Base-by-base conservation (phyloP, 2,329 filamentous ascomycete genomes). In the Juglanconis oblonga region DNA sequence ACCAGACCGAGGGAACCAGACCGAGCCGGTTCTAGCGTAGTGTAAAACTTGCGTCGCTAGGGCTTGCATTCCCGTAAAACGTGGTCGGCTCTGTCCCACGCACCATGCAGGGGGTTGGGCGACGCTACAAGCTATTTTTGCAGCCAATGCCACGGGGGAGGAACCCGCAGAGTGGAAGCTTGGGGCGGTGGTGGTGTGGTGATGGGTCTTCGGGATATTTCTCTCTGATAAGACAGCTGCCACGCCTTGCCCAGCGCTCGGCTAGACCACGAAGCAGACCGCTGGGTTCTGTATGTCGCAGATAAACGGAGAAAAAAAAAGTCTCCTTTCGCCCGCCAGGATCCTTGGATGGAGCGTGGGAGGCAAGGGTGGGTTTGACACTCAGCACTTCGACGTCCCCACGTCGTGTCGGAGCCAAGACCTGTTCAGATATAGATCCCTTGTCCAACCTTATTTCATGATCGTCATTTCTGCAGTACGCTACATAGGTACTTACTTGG, bases 341-440 rank as follows among this genome's bases (percentile, higher is more conserved):
- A 32, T 17, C 5, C 14, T 33, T 32, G 24, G 7, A n/a, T 47
- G 44, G 44, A 47, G 44, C n/a, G 14, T 33, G 24, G 31, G 10
- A 49, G n/a, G 44, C 60, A 56, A 51, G 60, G 60, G 57, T 50
- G 29, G 17, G 42, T 53, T 55, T 59, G 56, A 59, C 48, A 55
- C 56, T 32, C 40, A 38, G 47, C 48, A 55, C 56, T 32, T 48
- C 38, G 47, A 61, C 33, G 48, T 57, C 52, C 42, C 52, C 50
- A 59, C 47, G 56, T 59, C 14, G 47, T 52, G 52, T 62, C 56
- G 48, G 58, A 55, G 40, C 48, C 52, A 62, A 59, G 55, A 59
- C 56, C 51, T 51, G n/a, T 48, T 36, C 33, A 38, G 50, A 29
- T 10, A 29, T 32, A 55, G 59, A 51, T 14, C 51, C 59, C 56